Evolutionary conservation across 2,329 filamentous ascomycete species (phyloP).

Genomic region (Diplodia intermedia): DNA sequence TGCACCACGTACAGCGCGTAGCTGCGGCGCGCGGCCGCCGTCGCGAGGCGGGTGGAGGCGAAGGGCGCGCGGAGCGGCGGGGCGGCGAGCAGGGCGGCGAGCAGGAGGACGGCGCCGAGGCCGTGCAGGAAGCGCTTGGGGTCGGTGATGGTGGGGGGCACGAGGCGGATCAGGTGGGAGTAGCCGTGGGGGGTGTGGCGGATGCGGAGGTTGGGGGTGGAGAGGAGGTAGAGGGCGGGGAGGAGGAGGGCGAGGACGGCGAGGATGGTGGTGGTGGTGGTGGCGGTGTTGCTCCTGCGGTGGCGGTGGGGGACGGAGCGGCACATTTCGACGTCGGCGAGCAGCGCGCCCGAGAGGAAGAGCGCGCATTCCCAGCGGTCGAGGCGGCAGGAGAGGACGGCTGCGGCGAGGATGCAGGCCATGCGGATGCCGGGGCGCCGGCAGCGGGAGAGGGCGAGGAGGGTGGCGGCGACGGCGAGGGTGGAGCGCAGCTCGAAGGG

Average conservation of each 20-base stretch:
- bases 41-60: no score
- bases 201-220: conserved; percentile 24
- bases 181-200: conserved; percentile 4
- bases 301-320: neutral
- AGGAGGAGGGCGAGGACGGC: neutral
- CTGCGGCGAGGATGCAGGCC: conserved; percentile 62
- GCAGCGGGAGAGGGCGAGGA: conserved; percentile 41
- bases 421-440: conserved; percentile 43
- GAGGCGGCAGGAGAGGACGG: conserved; percentile 55
- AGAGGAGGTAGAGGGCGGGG: conserved; percentile 26
- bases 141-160: conserved; percentile 14
- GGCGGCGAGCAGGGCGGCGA: neutral
- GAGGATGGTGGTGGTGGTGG: neutral
- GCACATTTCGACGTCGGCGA: conserved; percentile 14
- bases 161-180: neutral
- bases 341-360: conserved; percentile 20
- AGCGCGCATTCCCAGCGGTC: conserved; percentile 29
- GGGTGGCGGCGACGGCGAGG: conserved; percentile 52
- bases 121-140: conserved; percentile 27
- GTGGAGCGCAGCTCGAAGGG: conserved; percentile 55
- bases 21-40: neutral
- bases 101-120: conserved; percentile 16
- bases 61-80: neutral
- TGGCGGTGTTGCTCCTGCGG: neutral
- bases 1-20: conserved; percentile 16